Evolutionary conservation across 768 basidiomycete genomes (phyloP), one percentile per base, ranked within the genome.

Genomic region (Mycena floridula): DNA sequence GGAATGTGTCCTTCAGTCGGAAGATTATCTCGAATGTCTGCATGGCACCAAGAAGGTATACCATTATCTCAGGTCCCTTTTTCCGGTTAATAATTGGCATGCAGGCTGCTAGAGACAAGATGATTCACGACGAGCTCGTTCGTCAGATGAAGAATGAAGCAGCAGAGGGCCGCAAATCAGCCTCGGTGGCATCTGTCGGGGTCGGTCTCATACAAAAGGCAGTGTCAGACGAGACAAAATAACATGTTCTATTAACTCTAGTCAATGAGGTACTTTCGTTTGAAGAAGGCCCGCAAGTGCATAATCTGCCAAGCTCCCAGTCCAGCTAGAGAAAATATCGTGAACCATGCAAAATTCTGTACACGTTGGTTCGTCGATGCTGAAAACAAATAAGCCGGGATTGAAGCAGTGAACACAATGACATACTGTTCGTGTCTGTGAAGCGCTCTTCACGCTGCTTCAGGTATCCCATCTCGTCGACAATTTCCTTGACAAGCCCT

Each of bases 241-340:
- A 8, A 39, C 22, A 16, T 16, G 13, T 26, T 15, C 40, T 22
- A 45, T 7, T 26, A 49, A 25, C 38, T 36, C 67, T 66, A 87
- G 58, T 93, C 90, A 57, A 93, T 93, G 58, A 93, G 82, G 66
- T 93, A 91, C 67, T 93, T 96, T 58, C 86, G 78, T 70, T 90
- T 93, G 80, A 98, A 97, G 80, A 88, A 98, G 5, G 91, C 78
- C 37, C 93, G 81, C 12, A 99, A 71, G 59, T 98, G 95, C 60
- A 96, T 67, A 37, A 99, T 88, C 68, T 97, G 93, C 96, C 95
- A 99, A 36, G 76, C 76, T 6, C 96, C 94, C 27, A 97, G 72
- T 22, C 71, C 79, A 25, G 91, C 61, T 37, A 97, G 77, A 7
- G 87, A 80, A 38, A 83, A 18, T 48, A 96, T 74, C 11, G 91